Percentiles rank a stretch among this genome's conserved stretches.
Conservation (phyloP, 2,329 filamentous ascomycete genomes). For the Arthrinium phaeospermum region DNA sequence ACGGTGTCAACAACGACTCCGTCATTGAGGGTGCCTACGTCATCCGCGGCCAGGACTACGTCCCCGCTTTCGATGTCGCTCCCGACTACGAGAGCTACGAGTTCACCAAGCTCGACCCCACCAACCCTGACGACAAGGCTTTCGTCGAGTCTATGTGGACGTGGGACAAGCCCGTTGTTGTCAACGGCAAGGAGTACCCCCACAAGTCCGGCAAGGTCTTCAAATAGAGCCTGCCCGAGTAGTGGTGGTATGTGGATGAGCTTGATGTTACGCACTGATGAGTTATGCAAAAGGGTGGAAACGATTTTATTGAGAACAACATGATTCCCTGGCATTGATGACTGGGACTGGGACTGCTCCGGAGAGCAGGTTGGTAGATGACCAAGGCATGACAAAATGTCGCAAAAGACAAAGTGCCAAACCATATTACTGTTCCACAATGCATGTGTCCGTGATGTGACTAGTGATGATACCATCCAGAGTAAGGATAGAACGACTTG, state of each 20-base stretch:
- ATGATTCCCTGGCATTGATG: conserved; percentile 18
- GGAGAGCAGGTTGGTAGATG: conserved; percentile 15
- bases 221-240: conserved; percentile 68
- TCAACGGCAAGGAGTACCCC: conserved; percentile 86
- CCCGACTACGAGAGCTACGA: conserved; percentile 96
- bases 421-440: neutral
- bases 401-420: conserved; percentile 9
- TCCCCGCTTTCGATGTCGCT: conserved; percentile 92
- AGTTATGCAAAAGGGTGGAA: conserved; percentile 21
- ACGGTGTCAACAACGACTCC: conserved; percentile 85
- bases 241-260: conserved; percentile 9
- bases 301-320: conserved; percentile 18
- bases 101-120: conserved; percentile 95
- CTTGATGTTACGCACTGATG: conserved; percentile 24
- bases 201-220: conserved; percentile 97
- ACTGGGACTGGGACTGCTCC: conserved; percentile 6
- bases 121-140: conserved; percentile 81
- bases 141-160: conserved; percentile 88
- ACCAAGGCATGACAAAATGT: conserved; percentile 16
- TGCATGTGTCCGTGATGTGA: neutral
- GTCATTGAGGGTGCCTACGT: conserved; percentile 93
- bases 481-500: neutral
- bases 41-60: conserved; percentile 86
- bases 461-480: neutral
- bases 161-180: conserved; percentile 84